Base-by-base conservation (phyloP, 1,284 basidiomycete genomes). In the Microbotryum saponariae region DNA sequence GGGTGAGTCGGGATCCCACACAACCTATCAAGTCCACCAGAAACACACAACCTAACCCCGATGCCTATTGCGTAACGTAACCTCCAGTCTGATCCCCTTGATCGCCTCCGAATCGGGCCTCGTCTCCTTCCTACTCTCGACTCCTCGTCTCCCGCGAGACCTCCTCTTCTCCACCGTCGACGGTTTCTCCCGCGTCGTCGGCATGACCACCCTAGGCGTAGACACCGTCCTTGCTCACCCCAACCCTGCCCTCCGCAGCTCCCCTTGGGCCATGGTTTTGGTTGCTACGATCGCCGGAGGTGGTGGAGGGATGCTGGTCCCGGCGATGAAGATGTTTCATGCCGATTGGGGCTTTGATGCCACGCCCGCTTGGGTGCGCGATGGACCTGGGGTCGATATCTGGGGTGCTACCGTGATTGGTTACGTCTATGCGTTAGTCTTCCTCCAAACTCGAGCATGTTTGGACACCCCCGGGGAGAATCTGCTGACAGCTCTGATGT, bases 191-290 rank as follows among this genome's bases (percentile, higher is more conserved):
- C 67, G 67, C 59, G 62, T 67, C 57, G 59, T 65, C 53, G 67
- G 67, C 54, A 69, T 69, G 62, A 67, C 67, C 3, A 69, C 67
- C 49, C 59, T 69, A 45, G 67, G 67, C 31, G 65, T 69, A 52
- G 67, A 69, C 63, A 58, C 64, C 23, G 65, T 67, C 52, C 50
- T 67, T 33, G 4, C 63, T 6, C 67, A 69, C 63, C 63, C 67
- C n/a, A 60, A 67, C 59, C 29, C 58, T 6, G 67, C 63, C 47
- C 59, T 69, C 4, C 61, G 65, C 25, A 46, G 42, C 46, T 60
- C 58, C 10, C 65, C 67, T 16, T 69, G 67, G 67, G 61, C 67
- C 18, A 69, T 69, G 62, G 37, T 69, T 27, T 42, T 61, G 37
- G 58, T 63, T n/a, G 67, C 65, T 12, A 65, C 64, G 51, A 49